These are phyloP conservation scores for Chionographis japonica DNA, from an alignment of 106 monocot species.

Conservation along the genomic window DNA sequence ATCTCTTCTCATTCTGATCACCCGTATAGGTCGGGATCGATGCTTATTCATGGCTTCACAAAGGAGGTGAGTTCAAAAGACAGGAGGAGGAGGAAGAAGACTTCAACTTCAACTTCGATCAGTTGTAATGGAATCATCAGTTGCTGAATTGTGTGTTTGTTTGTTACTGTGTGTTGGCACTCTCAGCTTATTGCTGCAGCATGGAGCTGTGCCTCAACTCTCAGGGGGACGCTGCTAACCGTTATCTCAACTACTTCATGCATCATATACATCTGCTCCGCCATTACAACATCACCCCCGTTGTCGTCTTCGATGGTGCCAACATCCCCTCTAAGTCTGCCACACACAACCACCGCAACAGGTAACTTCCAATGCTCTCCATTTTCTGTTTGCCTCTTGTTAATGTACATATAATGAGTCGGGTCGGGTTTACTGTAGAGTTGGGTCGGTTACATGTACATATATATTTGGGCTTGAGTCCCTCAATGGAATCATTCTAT, in stretches of 20 bases:
- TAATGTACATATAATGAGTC: too few species aligned
- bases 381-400: too few species aligned
- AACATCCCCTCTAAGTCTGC: slow-evolving; percentile 64
- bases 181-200: slow-evolving; percentile 94
- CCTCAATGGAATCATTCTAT: too few species aligned
- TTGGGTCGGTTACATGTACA: too few species aligned
- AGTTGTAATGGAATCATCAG: not conserved
- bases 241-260: slow-evolving; percentile 80
- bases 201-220: slow-evolving; percentile 67
- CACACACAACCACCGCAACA: slow-evolving; percentile 50
- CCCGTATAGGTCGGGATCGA: slow-evolving; percentile 69
- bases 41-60: slow-evolving; percentile 97
- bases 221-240: slow-evolving; percentile 26
- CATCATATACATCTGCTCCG: slow-evolving; percentile 65
- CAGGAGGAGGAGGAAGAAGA: too few species aligned
- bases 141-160: not conserved
- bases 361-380: slow-evolving; percentile 9
- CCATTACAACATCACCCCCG: slow-evolving; percentile 63
- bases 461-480: too few species aligned
- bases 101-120: too few species aligned
- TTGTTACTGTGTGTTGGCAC: not conserved
- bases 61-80: slow-evolving; percentile 59
- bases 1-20: too few species aligned
- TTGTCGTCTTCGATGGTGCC: slow-evolving; percentile 82
- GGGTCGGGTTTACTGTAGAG: too few species aligned